Percentiles rank a stretch among this genome's conserved stretches.
Evolutionary conservation across 768 basidiomycete species (phyloP).

Genomic region (Nidula microcarpa): DNA sequence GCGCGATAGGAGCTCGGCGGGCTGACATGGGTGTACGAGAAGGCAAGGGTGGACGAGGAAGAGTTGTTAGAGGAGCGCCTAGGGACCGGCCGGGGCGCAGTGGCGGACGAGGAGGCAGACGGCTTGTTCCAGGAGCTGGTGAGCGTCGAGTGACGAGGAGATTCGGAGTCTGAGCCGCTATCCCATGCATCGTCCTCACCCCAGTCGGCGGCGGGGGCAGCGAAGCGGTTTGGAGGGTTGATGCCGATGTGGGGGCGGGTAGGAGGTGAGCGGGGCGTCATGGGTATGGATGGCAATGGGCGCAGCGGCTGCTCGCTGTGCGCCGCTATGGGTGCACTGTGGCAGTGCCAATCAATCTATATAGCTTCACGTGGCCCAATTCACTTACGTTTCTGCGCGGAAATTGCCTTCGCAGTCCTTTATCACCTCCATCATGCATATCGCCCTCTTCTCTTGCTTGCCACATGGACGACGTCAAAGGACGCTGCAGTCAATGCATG

Average conservation of each 20-base stretch:
- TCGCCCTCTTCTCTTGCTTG: not conserved
- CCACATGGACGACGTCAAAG: not conserved
- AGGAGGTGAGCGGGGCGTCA: slow-evolving; percentile 64
- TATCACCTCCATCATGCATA: not conserved
- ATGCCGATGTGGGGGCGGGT: slow-evolving; percentile 71
- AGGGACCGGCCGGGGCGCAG: slow-evolving; percentile 57
- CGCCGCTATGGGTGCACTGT: too few relatives aligned
- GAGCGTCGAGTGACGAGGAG: slow-evolving; percentile 51
- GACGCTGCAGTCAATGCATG: not conserved
- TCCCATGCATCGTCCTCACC: slow-evolving; percentile 90
- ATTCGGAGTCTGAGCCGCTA: slow-evolving; percentile 76
- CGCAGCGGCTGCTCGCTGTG: too few relatives aligned
- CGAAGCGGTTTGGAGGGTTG: slow-evolving; percentile 44
- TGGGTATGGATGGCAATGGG: too few relatives aligned
- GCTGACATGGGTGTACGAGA: slow-evolving; percentile 78
- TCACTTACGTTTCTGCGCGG: too few relatives aligned
- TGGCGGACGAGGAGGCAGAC: slow-evolving; percentile 25
- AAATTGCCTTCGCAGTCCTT: not conserved
- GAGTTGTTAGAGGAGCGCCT: slow-evolving; percentile 35
- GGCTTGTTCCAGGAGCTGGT: slow-evolving; percentile 40
- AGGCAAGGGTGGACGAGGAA: slow-evolving; percentile 68
- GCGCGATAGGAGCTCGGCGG: slow-evolving; percentile 76
- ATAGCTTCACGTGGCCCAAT: too few relatives aligned
- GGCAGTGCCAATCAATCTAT: too few relatives aligned
- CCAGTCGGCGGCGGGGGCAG: slow-evolving; percentile 49